Evolutionary conservation across 805 yeast species (phyloP), one percentile per base, ranked within the genome.

Genomic region (Cyberlindnera amylophila): DNA sequence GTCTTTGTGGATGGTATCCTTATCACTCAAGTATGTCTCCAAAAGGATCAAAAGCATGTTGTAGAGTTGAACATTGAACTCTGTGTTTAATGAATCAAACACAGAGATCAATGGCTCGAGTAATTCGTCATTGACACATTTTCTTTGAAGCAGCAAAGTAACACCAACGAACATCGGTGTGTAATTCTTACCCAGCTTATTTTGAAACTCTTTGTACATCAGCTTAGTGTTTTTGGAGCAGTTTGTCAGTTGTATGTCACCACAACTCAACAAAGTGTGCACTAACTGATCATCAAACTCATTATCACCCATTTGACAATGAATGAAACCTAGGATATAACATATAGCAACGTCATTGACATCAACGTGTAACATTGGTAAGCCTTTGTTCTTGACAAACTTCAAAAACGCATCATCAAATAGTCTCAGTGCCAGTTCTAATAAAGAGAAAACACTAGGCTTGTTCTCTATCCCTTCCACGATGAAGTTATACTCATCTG

Each of bases 401-500:
- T 32, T 32, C 6, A 43, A 12, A 46, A 63, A 61, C 2, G 46
- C 48, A 27, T 53, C 57, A 16, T 51, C 52, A 16, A 50, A 32
- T 6, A 57, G 39, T 29, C 48, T 57, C 24, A 56, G 33, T 3
- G 56, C 53, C 7, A 62, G 38, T 9, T 66, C 69, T 6, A 65
- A 28, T 1, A 65, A 14, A 0, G 45, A 32, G 4, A 46, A 34
- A 3, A 49, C 36, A 18, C 59, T 43, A 4, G 47, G 51, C 6
- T 42, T 41, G 1, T 53, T 35, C 1, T 56, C 38, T 11, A 53
- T 41, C 1, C 54, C 58, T 11, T 54, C 60, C 2, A 59, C 28
- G 6, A 67, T 38, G 40, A 65, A 67, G n/a, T 57, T 65, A 27
- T 63, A 44, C 26, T 69, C 71, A 38, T 67, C 69, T 33, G 53